Evolutionary conservation across 306 rosid species (phyloP).

Genomic region (Cucumis sativus): DNA sequence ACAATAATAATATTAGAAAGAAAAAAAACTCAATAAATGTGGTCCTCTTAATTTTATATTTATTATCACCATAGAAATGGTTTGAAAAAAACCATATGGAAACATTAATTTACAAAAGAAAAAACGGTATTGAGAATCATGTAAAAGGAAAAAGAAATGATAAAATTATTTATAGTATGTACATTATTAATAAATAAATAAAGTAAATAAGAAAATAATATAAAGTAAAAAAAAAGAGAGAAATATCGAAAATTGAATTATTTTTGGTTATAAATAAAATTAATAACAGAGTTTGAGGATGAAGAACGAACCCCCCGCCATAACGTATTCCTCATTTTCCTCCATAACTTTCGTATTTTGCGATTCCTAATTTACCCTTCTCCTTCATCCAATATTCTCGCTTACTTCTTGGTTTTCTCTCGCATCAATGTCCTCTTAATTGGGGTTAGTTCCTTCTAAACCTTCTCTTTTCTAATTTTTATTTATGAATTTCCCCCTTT

Average conservation of each 20-base stretch:
- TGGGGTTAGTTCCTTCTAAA: not conserved
- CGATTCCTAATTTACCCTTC: conserved; percentile 9
- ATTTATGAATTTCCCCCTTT: not conserved
- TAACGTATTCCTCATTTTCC: conserved; percentile 11
- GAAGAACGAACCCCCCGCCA: conserved; percentile 9
- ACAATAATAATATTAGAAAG: not conserved
- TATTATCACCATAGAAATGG: not conserved
- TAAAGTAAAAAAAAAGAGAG: not conserved
- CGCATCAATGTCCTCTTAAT: conserved; percentile 8
- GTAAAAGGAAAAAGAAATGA: not conserved
- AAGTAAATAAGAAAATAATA: not conserved
- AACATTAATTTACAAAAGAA: not conserved
- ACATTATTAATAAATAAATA: not conserved
- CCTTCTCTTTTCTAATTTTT: not conserved
- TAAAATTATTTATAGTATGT: not conserved
- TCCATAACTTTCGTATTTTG: conserved; percentile 5
- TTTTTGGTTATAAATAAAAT: not conserved
- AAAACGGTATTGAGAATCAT: not conserved
- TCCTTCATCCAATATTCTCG: conserved; percentile 8
- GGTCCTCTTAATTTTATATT: not conserved
- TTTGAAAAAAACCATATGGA: not conserved
- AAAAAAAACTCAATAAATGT: not conserved
- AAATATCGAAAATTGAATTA: not conserved
- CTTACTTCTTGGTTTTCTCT: conserved; percentile 5
- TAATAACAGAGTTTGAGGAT: conserved; percentile 7